Percentiles rank a stretch among this genome's conserved stretches.
These are phyloP conservation scores for Microbotryum intermedium DNA, from an alignment of 1,284 basidiomycete genomes.

Conservation along the genomic window DNA sequence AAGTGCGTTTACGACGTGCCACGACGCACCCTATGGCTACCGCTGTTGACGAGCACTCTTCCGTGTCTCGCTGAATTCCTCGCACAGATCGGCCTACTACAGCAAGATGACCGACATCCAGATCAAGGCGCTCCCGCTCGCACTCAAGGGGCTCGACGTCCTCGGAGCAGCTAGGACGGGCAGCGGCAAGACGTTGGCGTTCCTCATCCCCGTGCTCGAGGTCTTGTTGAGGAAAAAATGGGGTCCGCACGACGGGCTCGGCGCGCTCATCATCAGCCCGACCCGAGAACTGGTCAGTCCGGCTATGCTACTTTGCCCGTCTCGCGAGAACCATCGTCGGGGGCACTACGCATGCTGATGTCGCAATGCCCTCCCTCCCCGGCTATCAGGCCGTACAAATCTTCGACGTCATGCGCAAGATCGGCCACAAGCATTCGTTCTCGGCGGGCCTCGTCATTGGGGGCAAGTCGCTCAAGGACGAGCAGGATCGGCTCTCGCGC, in stretches of 20 bases:
- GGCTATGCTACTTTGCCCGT: neutral
- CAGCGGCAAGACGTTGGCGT: constrained; percentile 74
- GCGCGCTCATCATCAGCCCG: constrained; percentile 88
- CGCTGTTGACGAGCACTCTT: constrained; percentile 1
- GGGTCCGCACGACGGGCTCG: constrained; percentile 75
- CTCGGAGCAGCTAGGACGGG: constrained; percentile 71
- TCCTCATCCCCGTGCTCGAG: constrained; percentile 69
- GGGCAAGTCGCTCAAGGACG: constrained; percentile 91
- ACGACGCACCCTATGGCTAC: neutral
- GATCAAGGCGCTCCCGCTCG: constrained; percentile 53
- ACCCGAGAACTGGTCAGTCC: constrained; percentile 75
- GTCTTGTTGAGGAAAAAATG: constrained; percentile 63
- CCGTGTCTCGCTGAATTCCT: no score
- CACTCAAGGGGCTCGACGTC: constrained; percentile 59
- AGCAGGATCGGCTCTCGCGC: constrained; percentile 67
- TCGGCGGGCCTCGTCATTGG: constrained; percentile 94
- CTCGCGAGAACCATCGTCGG: no score
- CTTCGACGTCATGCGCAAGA: constrained; percentile 86
- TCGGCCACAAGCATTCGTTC: constrained; percentile 83
- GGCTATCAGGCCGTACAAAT: constrained; percentile 79
- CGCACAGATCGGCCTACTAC: constrained; percentile 76
- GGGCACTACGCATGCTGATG: neutral
- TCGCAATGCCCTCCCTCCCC: neutral
- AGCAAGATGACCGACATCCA: constrained; percentile 79
- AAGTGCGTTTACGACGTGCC: neutral